Evolutionary conservation across 768 basidiomycete genomes (phyloP).

Genomic region (Calocera viscosa): DNA sequence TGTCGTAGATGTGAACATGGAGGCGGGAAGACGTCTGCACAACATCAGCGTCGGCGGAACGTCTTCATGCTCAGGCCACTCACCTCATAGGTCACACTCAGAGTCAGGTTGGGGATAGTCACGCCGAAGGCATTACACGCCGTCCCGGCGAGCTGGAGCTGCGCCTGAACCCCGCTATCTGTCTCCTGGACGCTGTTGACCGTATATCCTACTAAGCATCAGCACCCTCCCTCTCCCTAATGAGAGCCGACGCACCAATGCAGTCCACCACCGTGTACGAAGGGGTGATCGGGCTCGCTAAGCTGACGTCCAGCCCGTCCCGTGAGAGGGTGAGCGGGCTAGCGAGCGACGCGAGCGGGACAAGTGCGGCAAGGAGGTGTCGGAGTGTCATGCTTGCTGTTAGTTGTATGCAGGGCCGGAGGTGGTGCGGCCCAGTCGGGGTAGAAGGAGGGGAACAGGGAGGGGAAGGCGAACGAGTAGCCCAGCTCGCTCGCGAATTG

Average conservation of each 20-base stretch:
- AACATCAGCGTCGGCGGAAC: neutral
- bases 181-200: constrained; percentile 36
- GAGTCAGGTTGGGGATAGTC: constrained; percentile 37
- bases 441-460: neutral
- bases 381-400: neutral
- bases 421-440: neutral
- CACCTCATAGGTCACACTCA: constrained; percentile 44
- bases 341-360: neutral
- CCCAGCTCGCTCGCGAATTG: neutral
- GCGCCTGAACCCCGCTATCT: constrained; percentile 17
- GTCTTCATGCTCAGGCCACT: neutral
- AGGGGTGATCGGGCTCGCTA: neutral
- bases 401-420: neutral
- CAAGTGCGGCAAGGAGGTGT: neutral
- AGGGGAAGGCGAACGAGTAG: neutral
- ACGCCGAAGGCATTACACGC: constrained; percentile 49
- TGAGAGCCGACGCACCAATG: neutral
- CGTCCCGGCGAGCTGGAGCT: constrained; percentile 10
- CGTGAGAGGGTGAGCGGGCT: neutral
- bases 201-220: constrained; percentile 38
- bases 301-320: neutral
- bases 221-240: neutral
- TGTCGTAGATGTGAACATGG: constrained; percentile 29
- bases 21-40: constrained; percentile 18
- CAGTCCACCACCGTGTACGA: constrained; percentile 1